Base-by-base conservation (phyloP, 2,329 filamentous ascomycete genomes). In the Chrysosporium keratinophilum region DNA sequence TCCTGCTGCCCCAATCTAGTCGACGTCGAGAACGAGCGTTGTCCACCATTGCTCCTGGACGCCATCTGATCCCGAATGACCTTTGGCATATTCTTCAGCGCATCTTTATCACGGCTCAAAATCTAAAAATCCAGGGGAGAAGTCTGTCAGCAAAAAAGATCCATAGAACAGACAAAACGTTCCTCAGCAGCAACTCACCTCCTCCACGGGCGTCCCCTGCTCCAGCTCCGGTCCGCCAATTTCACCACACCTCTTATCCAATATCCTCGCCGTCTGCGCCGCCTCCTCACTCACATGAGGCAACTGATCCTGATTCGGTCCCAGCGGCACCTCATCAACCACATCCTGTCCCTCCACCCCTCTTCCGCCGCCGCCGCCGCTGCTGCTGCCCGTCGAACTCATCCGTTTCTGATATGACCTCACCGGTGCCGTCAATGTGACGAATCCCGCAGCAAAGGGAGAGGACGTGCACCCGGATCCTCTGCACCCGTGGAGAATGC, bases 231-330 rank as follows among this genome's bases (percentile, higher is more conserved):
- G 83, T 23, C 67, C 62, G 23, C 77, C 74, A 53, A 75, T 67
- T 52, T 75, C 70, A 34, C 57, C 58, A 35, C 56, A 56, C 33
- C 63, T 65, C 57, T 69, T 65, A 47, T 81, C 79, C 62, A 74
- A 79, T 23, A 80, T 77, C 62, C 79, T 74, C 23, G 76, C 77
- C 59, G 78, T 76, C 60, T 79, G 77, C 39, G 78, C 78, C 33
- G 82, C 81, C 66, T 87, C 82, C 64, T 85, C 80, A 58, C 77
- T 83, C 31, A 84, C 79, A 69, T 81, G 76, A 41, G 78, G 78
- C 51, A 82, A 68, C 31, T 65, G 67, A 57, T 78, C 73, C 67
- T 76, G 73, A 54, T 77, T 79, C 11, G 78, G 73, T 19, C 74
- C 75, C 44, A 65, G 65, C 42, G 62, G 56, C 14, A 48, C 34